phyloP scores from a whole-genome alignment of 805 yeast genomes.

The Metschnikowia colocasiae region DNA sequence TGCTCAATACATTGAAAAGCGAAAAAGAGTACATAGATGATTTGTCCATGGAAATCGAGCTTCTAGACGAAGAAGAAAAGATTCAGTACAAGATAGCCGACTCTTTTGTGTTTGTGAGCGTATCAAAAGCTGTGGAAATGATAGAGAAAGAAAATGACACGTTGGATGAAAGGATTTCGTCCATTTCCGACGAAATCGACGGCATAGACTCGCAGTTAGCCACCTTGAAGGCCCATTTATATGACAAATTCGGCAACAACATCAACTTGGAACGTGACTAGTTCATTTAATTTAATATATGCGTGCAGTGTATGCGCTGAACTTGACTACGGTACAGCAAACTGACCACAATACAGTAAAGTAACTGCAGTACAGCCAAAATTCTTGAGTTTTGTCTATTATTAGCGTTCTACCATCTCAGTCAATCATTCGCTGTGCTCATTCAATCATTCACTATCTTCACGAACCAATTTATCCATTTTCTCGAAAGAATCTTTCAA shows the following conservation, averaged over 20 bases:
- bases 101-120: conserved; percentile 65
- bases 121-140: conserved; percentile 60
- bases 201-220: conserved; percentile 52
- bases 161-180: conserved; percentile 48
- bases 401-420: not conserved
- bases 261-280: conserved; percentile 69
- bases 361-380: no score
- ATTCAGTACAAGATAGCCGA: conserved; percentile 82
- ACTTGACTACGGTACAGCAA: no score
- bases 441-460: not conserved
- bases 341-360: no score
- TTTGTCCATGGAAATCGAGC: conserved; percentile 77
- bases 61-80: conserved; percentile 70
- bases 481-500: no score
- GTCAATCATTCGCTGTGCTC: not conserved
- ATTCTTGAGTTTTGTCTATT: not conserved
- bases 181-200: conserved; percentile 45
- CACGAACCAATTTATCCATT: no score
- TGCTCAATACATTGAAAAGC: conserved; percentile 46
- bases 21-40: conserved; percentile 91
- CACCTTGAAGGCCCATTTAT: conserved; percentile 66
- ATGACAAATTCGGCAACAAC: conserved; percentile 84
- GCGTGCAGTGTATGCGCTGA: not conserved
- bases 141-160: conserved; percentile 59
- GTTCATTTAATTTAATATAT: not conserved